Evolutionary conservation across 176 grass and related monocot genomes (phyloP).

Genomic region (Aegilops speltoides): DNA sequence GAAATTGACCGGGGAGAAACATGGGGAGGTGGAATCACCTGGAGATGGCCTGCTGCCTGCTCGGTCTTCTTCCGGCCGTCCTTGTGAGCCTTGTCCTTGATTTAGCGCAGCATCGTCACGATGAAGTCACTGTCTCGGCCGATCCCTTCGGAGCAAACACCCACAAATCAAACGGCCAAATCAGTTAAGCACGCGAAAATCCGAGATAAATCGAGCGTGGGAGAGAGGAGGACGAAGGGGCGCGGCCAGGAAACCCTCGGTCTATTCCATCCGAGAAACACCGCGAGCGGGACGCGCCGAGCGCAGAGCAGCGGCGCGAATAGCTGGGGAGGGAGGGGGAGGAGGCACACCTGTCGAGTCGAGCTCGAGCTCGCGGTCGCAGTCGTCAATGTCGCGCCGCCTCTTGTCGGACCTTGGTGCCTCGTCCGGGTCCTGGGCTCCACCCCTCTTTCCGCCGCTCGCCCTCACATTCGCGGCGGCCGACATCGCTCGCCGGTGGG

Average conservation of each 20-base stretch:
- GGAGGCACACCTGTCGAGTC: constrained; percentile 38
- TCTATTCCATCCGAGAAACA: background rate
- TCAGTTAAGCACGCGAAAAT: background rate
- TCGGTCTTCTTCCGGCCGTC: constrained; percentile 75
- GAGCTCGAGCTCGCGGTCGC: constrained; percentile 34
- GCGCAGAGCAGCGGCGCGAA: too few species aligned
- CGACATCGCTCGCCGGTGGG: constrained; percentile 16
- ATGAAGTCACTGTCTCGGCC: constrained; percentile 49
- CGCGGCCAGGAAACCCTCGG: background rate
- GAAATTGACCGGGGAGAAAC: background rate
- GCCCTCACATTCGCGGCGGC: constrained; percentile 31
- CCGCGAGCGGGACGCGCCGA: too few species aligned
- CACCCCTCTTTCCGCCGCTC: constrained; percentile 34
- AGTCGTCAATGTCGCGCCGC: constrained; percentile 31
- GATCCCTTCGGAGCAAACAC: background rate
- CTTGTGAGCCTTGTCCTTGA: constrained; percentile 73
- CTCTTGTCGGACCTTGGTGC: constrained; percentile 42
- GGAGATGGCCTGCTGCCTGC: constrained; percentile 65
- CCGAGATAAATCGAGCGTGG: background rate
- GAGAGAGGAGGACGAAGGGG: background rate
- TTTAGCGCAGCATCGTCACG: constrained; percentile 48
- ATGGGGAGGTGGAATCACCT: constrained; percentile 44
- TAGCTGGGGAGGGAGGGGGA: background rate
- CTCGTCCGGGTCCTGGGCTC: constrained; percentile 27
- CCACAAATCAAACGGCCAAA: background rate